Evolutionary conservation across 2,329 filamentous ascomycete species (phyloP), one percentile per base, ranked within the genome.

Genomic region (Chrysoporthe puriensis): DNA sequence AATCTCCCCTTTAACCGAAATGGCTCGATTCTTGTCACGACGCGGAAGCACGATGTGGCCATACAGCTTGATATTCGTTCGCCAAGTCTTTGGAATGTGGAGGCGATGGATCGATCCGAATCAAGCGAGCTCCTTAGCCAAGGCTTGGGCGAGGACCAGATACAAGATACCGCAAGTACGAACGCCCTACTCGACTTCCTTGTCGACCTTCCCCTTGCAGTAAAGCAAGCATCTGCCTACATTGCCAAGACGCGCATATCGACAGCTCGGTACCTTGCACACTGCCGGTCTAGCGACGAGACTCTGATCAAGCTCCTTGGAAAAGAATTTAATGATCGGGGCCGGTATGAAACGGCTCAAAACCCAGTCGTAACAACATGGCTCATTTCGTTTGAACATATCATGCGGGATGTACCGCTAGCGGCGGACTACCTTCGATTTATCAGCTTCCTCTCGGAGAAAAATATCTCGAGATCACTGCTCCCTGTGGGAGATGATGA

Each of bases 161-260:
- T 70, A 18, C 62, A 64, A 8, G 70, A 77, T 66, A 26, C 44
- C 1, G 61, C 66, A 60, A 71, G 66, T 18, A 72, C 66, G 4
- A 40, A 63, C 21, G 62, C 69, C 18, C 64, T 82, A 32, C 70
- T 82, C 1, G 61, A 74, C 5, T 70, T 75, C 16, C 72, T 80
- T 0, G 67, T 69, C 1, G 61, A 75, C 50, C 69, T 80, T 7
- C 78, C 78, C 0, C 71, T 81, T 1, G 79, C 78, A 2, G 76
- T 81, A 54, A 73, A 66, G 44, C 77, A 80, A 61, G 78, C 78
- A 26, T 73, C 75, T 2, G 73, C 75, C 6, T 82, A 75, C 63
- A 77, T 82, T 64, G 74, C 74, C 62, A 70, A 71, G 32, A 78
- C 44, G 1, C 32, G 57, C 3, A 73, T 74, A 3, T 66, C 75